These are phyloP conservation scores for Rugonectria rugulosa DNA, from an alignment of 2,329 filamentous ascomycete genomes.

Conservation along the genomic window DNA sequence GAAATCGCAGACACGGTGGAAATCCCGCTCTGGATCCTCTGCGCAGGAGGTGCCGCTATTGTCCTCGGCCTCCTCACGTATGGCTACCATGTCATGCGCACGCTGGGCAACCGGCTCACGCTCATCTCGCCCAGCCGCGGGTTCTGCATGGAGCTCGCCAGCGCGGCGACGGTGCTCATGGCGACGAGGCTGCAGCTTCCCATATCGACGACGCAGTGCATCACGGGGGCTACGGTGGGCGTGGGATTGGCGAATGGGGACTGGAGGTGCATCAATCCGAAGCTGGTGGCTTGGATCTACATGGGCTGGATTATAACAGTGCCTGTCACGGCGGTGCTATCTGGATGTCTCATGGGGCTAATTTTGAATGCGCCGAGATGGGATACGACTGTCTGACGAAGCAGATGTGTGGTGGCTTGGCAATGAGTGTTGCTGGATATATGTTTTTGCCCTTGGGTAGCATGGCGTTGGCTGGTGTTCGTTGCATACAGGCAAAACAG, in stretches of 20 bases:
- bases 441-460: neutral
- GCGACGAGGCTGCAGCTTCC: constrained; percentile 60
- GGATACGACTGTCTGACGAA: constrained; percentile 12
- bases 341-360: constrained; percentile 61
- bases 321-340: constrained; percentile 57
- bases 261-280: constrained; percentile 57
- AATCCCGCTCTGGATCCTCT: constrained; percentile 59
- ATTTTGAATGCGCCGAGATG: constrained; percentile 61
- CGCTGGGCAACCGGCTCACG: constrained; percentile 63
- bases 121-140: constrained; percentile 62
- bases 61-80: constrained; percentile 68
- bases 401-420: neutral
- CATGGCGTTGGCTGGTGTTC: constrained; percentile 24
- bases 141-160: constrained; percentile 59
- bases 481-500: constrained; percentile 4
- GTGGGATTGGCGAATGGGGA: constrained; percentile 61
- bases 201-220: constrained; percentile 62
- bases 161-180: constrained; percentile 61
- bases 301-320: constrained; percentile 60
- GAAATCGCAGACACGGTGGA: constrained; percentile 44
- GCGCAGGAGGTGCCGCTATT: constrained; percentile 56
- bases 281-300: constrained; percentile 56
- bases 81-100: constrained; percentile 69
- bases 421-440: neutral
- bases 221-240: constrained; percentile 59